These are phyloP conservation scores for Quercus robur DNA, from an alignment of 306 rosid genomes.

Conservation along the genomic window DNA sequence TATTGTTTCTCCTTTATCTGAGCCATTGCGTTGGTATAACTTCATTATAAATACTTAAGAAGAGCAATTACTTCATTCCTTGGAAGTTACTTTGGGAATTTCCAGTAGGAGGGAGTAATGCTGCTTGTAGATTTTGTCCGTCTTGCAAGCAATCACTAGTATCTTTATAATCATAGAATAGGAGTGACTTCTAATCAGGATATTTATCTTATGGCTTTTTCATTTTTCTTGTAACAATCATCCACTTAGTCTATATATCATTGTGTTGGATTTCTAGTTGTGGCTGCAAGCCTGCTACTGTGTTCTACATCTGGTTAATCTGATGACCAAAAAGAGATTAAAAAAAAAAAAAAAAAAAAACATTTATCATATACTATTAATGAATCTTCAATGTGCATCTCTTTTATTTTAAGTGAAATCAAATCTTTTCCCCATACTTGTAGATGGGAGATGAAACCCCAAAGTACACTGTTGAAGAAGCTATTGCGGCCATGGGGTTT, in stretches of 20 bases:
- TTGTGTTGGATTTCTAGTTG: background rate
- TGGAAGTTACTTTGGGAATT: background rate
- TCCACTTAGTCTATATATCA: background rate
- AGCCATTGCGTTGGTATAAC: background rate
- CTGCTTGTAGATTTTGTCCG: background rate
- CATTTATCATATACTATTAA: background rate
- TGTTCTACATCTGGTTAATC: background rate
- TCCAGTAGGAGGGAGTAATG: background rate
- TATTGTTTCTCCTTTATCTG: too few species aligned
- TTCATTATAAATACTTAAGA: background rate
- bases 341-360: background rate
- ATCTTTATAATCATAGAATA: background rate
- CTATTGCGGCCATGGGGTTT: constrained; percentile 75
- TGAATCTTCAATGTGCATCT: background rate
- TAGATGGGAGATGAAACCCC: constrained; percentile 39
- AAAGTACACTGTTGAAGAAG: constrained; percentile 75
- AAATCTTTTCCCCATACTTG: constrained; percentile 4
- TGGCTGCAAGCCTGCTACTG: background rate
- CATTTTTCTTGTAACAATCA: background rate
- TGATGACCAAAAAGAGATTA: background rate
- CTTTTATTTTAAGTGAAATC: constrained; percentile 9
- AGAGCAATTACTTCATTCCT: background rate
- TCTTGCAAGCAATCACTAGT: background rate
- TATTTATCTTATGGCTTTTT: background rate
- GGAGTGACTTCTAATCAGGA: background rate